These are phyloP conservation scores for Tetradesmus obliquus DNA, from an alignment of 139 green algal genomes.

Conservation along the genomic window DNA sequence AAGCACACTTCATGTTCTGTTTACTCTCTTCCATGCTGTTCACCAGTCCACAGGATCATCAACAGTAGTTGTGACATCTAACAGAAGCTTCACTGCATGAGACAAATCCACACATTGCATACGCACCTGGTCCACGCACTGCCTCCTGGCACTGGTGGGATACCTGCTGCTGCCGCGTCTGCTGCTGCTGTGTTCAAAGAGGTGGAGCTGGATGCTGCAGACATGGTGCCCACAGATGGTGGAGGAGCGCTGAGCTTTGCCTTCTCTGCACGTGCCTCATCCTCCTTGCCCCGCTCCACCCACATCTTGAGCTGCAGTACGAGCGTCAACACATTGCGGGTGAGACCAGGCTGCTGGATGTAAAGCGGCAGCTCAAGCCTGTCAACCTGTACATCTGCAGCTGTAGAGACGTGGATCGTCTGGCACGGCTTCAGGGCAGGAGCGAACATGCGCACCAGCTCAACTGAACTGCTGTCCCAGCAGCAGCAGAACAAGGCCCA, in stretches of 20 bases:
- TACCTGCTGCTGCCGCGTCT: not conserved
- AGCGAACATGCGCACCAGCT: not conserved
- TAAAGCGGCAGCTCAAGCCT: not conserved
- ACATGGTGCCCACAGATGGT: slow-evolving; percentile 12
- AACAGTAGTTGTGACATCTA: not conserved
- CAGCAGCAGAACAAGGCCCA: slow-evolving; percentile 1
- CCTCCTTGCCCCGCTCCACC: slow-evolving; percentile 50
- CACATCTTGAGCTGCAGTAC: slow-evolving; percentile 48
- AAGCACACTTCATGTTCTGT: too few species aligned
- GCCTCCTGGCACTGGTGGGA: not conserved
- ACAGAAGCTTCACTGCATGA: too few species aligned
- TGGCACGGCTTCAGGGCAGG: not conserved
- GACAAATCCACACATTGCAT: not conserved
- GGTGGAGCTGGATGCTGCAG: slow-evolving; percentile 9
- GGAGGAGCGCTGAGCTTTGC: slow-evolving; percentile 25
- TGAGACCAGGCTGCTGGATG: not conserved
- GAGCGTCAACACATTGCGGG: not conserved
- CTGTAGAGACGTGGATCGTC: not conserved
- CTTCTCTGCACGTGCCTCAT: slow-evolving; percentile 39
- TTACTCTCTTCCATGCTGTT: too few species aligned
- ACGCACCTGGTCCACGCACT: not conserved
- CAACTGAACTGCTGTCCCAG: not conserved
- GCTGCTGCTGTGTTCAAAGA: not conserved
- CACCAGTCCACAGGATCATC: not conserved
- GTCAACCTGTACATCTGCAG: not conserved